A percentile compares a stretch with the other conserved stretches of the same genome.
Conservation (phyloP, 441 rosid species). For the Theobroma grandiflorum region DNA sequence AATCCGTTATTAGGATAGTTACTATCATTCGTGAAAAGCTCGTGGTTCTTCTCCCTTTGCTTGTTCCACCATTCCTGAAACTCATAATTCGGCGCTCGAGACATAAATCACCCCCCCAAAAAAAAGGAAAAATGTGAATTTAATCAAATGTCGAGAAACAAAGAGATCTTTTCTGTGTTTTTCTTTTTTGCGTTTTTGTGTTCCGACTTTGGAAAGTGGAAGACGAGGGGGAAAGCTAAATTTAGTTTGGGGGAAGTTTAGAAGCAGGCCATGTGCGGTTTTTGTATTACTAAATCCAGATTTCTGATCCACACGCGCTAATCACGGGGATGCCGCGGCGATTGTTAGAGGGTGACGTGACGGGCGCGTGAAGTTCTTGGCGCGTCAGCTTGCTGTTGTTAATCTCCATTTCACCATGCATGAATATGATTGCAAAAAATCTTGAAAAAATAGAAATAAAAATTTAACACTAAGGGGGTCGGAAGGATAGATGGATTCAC, state of each 20-base stretch:
- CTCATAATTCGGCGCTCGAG: slow-evolving; percentile 77
- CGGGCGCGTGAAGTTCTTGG: neutral
- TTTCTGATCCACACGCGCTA: slow-evolving; percentile 27
- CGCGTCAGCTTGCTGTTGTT: neutral
- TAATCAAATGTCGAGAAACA: slow-evolving; percentile 6
- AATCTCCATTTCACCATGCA: neutral
- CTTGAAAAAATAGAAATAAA: too few relatives aligned
- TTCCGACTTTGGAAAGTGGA: neutral
- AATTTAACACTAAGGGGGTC: too few relatives aligned
- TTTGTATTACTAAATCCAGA: neutral
- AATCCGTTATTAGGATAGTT: slow-evolving; percentile 26
- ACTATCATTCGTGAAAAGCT: slow-evolving; percentile 24
- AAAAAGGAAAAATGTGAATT: neutral
- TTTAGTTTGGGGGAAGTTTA: neutral
- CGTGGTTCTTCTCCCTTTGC: slow-evolving; percentile 58
- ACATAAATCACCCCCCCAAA: slow-evolving; percentile 46
- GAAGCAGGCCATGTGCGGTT: slow-evolving; percentile 24
- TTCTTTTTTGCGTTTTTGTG: slow-evolving; percentile 21
- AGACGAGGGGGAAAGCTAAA: slow-evolving; percentile 29
- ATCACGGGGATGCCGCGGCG: slow-evolving; percentile 10
- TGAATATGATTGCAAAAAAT: neutral
- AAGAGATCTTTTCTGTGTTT: neutral
- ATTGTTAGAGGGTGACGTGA: neutral
- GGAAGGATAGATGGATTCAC: too few relatives aligned
- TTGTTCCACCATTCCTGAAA: slow-evolving; percentile 98